These are phyloP conservation scores for Herpetomonas tarakana DNA, from an alignment of 208 protist genomes.

Conservation along the genomic window DNA sequence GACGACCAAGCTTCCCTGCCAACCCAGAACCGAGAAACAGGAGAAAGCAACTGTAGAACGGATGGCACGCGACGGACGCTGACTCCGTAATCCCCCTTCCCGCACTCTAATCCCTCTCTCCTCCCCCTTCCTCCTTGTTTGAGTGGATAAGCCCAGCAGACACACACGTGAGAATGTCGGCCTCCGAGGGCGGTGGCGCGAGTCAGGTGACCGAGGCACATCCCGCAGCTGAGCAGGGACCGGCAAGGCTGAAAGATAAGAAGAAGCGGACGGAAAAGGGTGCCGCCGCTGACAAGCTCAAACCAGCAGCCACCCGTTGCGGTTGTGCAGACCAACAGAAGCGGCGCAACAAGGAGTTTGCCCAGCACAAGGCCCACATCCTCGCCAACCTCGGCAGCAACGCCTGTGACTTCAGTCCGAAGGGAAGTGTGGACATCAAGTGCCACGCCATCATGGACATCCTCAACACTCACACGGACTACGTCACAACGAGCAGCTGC, in stretches of 20 bases:
- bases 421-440: conserved; percentile 70
- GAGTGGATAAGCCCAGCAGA: neutral
- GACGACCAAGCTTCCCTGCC: too few relatives aligned
- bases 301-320: too few relatives aligned
- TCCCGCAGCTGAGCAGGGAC: too few relatives aligned
- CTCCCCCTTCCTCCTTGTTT: conserved; percentile 1
- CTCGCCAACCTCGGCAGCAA: conserved; percentile 49
- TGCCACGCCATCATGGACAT: conserved; percentile 67
- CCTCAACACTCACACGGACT: conserved; percentile 73
- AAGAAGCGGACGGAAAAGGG: too few relatives aligned
- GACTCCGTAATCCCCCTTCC: neutral
- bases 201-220: too few relatives aligned
- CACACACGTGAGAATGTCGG: too few relatives aligned
- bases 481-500: conserved; percentile 89
- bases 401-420: conserved; percentile 76
- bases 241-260: too few relatives aligned
- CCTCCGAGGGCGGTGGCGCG: too few relatives aligned
- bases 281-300: too few relatives aligned
- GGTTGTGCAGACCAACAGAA: conserved; percentile 24
- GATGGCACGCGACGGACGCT: too few relatives aligned
- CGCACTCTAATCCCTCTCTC: neutral
- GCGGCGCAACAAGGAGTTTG: conserved; percentile 64
- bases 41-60: too few relatives aligned
- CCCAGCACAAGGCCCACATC: conserved; percentile 66
- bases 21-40: too few relatives aligned